Base-by-base conservation (phyloP, 2,329 filamentous ascomycete genomes). In the Penicillium sp. region DNA sequence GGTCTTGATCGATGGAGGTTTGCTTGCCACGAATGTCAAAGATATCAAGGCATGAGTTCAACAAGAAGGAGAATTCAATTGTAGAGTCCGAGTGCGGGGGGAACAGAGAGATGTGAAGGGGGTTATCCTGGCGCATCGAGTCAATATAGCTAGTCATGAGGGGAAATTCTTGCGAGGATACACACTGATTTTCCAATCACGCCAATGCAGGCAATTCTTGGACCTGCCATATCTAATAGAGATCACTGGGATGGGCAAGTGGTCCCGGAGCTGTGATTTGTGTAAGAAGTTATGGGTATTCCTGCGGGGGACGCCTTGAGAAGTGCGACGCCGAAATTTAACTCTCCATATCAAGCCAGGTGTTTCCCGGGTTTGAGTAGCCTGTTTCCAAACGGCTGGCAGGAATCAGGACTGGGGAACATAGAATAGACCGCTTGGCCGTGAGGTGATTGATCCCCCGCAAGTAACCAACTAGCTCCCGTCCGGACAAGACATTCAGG, bases 71-170 rank as follows among this genome's bases (percentile, higher is more conserved):
- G 79, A 94, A 97, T 71, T 96, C 91, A 10, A 97, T 84, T 58
- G 71, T 81, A 49, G 81, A 62, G 45, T 82, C 77, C 68, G 83
- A 80, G 79, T 90, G 84, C 44, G 87, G 89, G 48, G 91, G 89
- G 75, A 97, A 96, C 71, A 96, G 86, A 57, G 91, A 87, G 66
- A 96, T 90, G 77, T 97, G 93, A 62, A 97, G 88, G 55, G 93
- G 94, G 71, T 97, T 96, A 79, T 97, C 96, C 92, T 97, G 69
- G 55, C 38, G 16, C 14, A 32, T 31, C 8, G 39, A 29, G 18
- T 54, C 36, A 56, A 52, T 38, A 21, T 47, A 55, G 51, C 52
- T 48, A 38, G 24, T 27, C 18, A 27, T 38, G 38, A 49, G 31
- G 7, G 9, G 11, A 24, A 24, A 7, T 4, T 27, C 38, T 45